A percentile compares a stretch with the other conserved stretches of the same genome.
Conservation (phyloP, 2,329 filamentous ascomycete genomes). For the Exophiala xenobiotica region DNA sequence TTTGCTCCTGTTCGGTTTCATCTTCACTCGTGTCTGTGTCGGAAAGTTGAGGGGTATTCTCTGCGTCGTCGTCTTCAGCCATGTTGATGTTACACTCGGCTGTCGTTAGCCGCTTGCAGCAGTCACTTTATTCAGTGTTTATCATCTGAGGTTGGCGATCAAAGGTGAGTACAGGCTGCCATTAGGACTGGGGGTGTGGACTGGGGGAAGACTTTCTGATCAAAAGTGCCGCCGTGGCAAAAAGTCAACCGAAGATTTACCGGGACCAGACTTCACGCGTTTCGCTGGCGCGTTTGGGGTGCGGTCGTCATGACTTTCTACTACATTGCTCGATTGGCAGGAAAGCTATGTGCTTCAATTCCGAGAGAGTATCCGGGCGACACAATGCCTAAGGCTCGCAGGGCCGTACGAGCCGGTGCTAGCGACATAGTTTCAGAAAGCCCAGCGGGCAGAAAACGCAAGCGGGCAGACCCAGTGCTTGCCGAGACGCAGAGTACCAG, state of each 20-base stretch:
- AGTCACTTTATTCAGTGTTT: not conserved
- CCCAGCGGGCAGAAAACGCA: conserved; percentile 12
- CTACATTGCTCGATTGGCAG: too few species aligned
- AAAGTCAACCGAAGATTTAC: not conserved
- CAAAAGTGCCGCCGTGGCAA: too few species aligned
- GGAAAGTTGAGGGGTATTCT: conserved; percentile 17
- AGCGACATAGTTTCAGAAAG: not conserved
- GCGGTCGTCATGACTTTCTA: not conserved
- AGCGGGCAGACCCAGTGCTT: conserved; percentile 2
- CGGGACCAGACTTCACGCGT: not conserved
- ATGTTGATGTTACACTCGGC: too few species aligned
- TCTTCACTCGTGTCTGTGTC: conserved; percentile 33
- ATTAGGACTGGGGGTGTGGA: not conserved
- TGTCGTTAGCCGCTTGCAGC: not conserved
- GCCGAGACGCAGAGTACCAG: not conserved
- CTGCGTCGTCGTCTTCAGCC: conserved; percentile 11
- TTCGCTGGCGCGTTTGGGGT: not conserved
- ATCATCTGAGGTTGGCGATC: not conserved
- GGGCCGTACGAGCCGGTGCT: not conserved
- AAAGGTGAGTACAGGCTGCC: too few species aligned
- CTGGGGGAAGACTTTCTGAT: not conserved
- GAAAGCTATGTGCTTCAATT: too few species aligned
- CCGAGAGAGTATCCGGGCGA: not conserved
- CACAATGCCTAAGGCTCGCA: conserved; percentile 12
- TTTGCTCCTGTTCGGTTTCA: conserved; percentile 35